Evolutionary conservation across 1,284 basidiomycete species (phyloP).

Genomic region (Fomes fomentarius): DNA sequence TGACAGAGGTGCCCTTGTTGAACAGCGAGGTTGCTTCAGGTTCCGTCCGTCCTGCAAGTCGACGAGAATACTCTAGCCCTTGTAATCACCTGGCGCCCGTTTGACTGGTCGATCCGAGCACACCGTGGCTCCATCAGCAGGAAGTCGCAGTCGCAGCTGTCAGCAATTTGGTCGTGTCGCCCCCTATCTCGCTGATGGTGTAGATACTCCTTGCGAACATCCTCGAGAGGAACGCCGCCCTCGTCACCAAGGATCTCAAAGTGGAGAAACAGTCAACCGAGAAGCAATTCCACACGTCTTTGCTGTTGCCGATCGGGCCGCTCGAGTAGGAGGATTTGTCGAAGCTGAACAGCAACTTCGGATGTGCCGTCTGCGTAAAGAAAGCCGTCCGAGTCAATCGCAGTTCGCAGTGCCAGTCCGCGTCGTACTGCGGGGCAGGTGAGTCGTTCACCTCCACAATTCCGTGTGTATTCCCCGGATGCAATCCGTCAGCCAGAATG

Average conservation of each 20-base stretch:
- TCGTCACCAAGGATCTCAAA: constrained; percentile 32
- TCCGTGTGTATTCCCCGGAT: constrained; percentile 21
- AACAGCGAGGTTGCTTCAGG: constrained; percentile 27
- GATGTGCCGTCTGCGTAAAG: constrained; percentile 43
- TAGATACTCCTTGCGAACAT: constrained; percentile 35
- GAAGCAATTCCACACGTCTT: constrained; percentile 34
- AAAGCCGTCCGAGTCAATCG: constrained; percentile 32
- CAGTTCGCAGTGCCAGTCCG: constrained; percentile 40
- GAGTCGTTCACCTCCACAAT: constrained; percentile 1
- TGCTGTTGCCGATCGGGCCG: constrained; percentile 42
- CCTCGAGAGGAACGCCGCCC: constrained; percentile 38
- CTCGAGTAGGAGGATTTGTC: constrained; percentile 40
- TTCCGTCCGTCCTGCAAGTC: constrained; percentile 32
- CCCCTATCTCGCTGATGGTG: constrained; percentile 34
- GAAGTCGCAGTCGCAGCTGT: background rate
- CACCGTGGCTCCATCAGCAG: constrained; percentile 14
- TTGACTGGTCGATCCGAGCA: constrained; percentile 22
- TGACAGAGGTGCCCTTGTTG: background rate
- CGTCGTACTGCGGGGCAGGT: constrained; percentile 41
- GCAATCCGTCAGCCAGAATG: constrained; percentile 34
- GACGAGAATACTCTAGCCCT: constrained; percentile 35
- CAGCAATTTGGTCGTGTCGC: background rate
- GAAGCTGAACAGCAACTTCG: constrained; percentile 36
- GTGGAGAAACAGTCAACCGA: constrained; percentile 26
- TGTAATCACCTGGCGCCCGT: constrained; percentile 30